Evolutionary conservation across 164 flowering plant genomes (phyloP).

Genomic region (Nymphaea thermarum): DNA sequence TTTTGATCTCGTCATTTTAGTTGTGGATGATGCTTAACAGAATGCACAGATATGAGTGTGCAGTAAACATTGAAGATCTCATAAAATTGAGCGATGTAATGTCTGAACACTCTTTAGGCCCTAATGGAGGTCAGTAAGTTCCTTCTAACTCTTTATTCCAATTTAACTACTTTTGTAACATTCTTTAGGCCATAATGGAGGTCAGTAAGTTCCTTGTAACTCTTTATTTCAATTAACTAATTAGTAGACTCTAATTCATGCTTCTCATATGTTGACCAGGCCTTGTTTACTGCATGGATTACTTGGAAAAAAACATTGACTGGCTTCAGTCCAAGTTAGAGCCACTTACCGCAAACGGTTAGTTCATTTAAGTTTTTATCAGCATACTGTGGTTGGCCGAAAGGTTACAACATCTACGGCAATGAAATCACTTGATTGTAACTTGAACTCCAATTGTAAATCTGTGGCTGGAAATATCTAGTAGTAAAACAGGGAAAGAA

Average conservation of each 20-base stretch:
- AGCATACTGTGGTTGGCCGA: no score
- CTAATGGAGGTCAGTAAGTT: slow-evolving; percentile 71
- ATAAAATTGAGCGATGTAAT: slow-evolving; percentile 85
- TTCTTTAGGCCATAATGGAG: slow-evolving; percentile 97
- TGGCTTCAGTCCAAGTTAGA: slow-evolving; percentile 71
- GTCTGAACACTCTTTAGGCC: slow-evolving; percentile 90
- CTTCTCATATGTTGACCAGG: slow-evolving; percentile 25
- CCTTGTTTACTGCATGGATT: slow-evolving; percentile 93
- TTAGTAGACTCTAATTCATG: no score
- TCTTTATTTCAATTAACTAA: no score
- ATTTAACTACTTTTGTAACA: slow-evolving; percentile 21
- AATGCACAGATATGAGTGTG: slow-evolving; percentile 64
- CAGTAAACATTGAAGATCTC: slow-evolving; percentile 80
- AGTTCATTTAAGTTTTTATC: slow-evolving; percentile 2
- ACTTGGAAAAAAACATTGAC: slow-evolving; percentile 87
- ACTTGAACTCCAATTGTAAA: no score
- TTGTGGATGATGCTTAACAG: slow-evolving; percentile 4
- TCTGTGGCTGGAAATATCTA: no score
- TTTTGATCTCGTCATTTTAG: slow-evolving; percentile 15
- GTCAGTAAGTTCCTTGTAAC: slow-evolving; percentile 18
- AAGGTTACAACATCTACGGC: no score
- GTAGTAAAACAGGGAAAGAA: no score
- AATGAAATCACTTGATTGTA: no score
- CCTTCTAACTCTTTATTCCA: no score
- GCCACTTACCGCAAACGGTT: slow-evolving; percentile 70